Base-by-base conservation (phyloP, 306 rosid species). In the Cajanus cajan region DNA sequence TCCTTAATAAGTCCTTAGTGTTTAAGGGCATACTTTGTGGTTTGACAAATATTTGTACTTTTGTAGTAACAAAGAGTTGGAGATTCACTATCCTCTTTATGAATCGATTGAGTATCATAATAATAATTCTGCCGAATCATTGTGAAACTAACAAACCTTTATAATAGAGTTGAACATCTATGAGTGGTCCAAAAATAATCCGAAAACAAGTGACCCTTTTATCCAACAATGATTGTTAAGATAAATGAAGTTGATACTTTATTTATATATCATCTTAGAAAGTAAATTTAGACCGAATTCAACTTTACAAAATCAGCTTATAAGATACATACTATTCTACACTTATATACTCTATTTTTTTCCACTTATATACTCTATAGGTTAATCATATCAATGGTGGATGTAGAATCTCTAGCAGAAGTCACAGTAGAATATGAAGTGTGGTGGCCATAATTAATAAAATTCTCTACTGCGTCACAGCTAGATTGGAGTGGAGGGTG, bases 21-120 rank as follows among this genome's bases (percentile, higher is more conserved):
- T 54, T 72, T 11, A 44, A 83, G 76, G 71, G 52, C 65, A 39
- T 39, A 12, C 8, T 41, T 34, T 67, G 44, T 68, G 58, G 55
- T 61, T 50, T 68, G 81, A 47, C 10, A 65, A 83, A 33, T 41
- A 51, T 74, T 66, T 73, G 50, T 64, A 28, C 62, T 55, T 55
- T 43, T n/a, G 36, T 64, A 64, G 4, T 61, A 37, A 62, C 12
- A 61, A 57, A 58, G 50, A 25, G 18, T 80, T 50, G 40, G 65
- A 52, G 48, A 64, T 62, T 63, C 58, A 48, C 5, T 4, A 2
- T 66, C 4, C 21, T 65, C 28, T 66, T 77, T 40, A 47, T 48
- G 62, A 47, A 13, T 40, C 4, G 11, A 45, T 14, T 50, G 66
- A 65, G 55, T 55, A 52, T 65, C 39, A 19, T 39, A 37, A n/a